Evolutionary conservation across 129 eudicot species (phyloP).

Genomic region (Glebionis coronaria): DNA sequence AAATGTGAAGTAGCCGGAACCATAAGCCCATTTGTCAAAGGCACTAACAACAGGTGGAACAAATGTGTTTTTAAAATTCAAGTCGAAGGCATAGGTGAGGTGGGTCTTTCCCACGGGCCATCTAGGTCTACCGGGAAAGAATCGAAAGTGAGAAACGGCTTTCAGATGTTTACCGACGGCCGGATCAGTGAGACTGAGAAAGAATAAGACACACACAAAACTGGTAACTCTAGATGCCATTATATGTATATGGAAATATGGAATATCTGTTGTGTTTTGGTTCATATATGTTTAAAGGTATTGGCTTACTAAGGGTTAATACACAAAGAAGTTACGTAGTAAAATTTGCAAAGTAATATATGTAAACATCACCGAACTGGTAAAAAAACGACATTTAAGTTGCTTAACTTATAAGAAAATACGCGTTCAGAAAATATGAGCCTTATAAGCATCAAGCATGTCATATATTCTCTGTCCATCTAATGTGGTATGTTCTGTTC

Average conservation of each 20-base stretch:
- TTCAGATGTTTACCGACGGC: not conserved
- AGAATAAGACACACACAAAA: not conserved
- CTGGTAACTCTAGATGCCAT: not conserved
- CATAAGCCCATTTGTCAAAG: slow-evolving; percentile 8
- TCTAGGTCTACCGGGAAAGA: not conserved
- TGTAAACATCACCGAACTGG: too few relatives aligned
- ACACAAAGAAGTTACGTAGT: too few relatives aligned
- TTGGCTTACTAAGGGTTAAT: too few relatives aligned
- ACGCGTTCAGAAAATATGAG: too few relatives aligned
- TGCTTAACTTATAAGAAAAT: too few relatives aligned
- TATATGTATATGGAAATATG: too few relatives aligned
- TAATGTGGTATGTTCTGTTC: too few relatives aligned
- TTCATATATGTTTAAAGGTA: not conserved
- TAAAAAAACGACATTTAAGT: too few relatives aligned
- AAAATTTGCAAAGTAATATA: too few relatives aligned
- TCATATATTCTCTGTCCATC: too few relatives aligned
- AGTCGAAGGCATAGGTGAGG: not conserved
- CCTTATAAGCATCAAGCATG: too few relatives aligned
- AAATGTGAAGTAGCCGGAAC: slow-evolving; percentile 14
- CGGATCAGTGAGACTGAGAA: not conserved
- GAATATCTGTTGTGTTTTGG: not conserved
- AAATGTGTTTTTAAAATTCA: not conserved
- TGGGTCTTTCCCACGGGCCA: not conserved
- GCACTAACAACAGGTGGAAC: slow-evolving; percentile 2
- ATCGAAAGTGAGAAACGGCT: not conserved